Percentiles rank a stretch among this genome's conserved stretches.
Evolutionary conservation across 164 flowering plant species (phyloP).

Genomic region (Vitis rupestris): DNA sequence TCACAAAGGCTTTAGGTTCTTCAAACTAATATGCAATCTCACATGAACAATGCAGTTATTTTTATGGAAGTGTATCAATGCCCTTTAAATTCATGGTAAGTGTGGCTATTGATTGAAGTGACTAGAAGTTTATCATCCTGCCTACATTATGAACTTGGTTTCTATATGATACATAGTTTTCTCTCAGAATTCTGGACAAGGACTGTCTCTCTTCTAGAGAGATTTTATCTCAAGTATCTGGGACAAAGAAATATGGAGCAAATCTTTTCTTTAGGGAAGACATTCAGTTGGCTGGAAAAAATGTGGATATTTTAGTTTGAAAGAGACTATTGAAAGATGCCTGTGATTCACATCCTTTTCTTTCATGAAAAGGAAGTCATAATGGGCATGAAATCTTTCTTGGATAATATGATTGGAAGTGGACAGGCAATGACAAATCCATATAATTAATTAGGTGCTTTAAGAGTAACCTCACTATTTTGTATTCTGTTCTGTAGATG

Average conservation of each 20-base stretch:
- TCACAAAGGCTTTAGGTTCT: slow-evolving; percentile 50
- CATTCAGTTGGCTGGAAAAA: no score
- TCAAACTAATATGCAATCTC: slow-evolving; percentile 26
- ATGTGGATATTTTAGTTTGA: background rate
- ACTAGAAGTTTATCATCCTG: no score
- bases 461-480: background rate
- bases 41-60: slow-evolving; percentile 5
- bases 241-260: background rate
- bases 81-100: background rate
- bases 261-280: background rate
- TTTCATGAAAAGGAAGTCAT: background rate
- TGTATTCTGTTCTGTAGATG: no score
- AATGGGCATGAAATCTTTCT: background rate
- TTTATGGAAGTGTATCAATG: background rate
- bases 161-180: background rate
- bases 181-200: background rate
- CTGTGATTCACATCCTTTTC: background rate
- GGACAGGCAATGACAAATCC: background rate
- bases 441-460: background rate
- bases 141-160: background rate
- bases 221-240: background rate
- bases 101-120: background rate
- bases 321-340: background rate
- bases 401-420: background rate
- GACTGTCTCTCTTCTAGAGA: background rate